Percentiles rank a stretch among this genome's conserved stretches.
Conservation (phyloP, 2,329 filamentous ascomycete genomes). For the Alternaria ventricosa region DNA sequence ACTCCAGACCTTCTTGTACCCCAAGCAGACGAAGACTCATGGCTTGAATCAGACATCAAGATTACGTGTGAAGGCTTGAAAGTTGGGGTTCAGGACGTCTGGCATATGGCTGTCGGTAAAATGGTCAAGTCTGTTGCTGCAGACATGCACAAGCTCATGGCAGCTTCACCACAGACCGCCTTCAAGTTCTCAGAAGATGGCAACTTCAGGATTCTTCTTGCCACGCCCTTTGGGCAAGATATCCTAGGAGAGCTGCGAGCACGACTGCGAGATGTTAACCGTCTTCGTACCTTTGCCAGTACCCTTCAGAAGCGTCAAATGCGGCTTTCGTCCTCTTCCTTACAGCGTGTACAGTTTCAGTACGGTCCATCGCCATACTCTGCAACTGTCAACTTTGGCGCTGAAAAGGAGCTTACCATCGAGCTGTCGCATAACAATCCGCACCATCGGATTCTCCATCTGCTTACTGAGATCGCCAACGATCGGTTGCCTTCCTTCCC, state of each 20-base stretch:
- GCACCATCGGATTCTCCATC: constrained; percentile 68
- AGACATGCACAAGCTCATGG: constrained; percentile 49
- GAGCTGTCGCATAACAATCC: constrained; percentile 69
- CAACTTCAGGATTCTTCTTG: constrained; percentile 68
- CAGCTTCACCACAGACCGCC: constrained; percentile 61
- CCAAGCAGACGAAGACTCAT: constrained; percentile 29
- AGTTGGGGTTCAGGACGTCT: constrained; percentile 37
- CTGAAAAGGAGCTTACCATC: constrained; percentile 59
- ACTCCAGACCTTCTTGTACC: constrained; percentile 35
- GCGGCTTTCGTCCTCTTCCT: constrained; percentile 66
- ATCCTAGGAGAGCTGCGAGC: constrained; percentile 65
- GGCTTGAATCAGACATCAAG: constrained; percentile 37
- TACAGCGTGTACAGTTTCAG: constrained; percentile 67
- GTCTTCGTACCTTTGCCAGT: constrained; percentile 72
- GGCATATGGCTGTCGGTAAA: constrained; percentile 50
- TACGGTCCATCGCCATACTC: constrained; percentile 63
- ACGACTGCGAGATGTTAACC: constrained; percentile 70
- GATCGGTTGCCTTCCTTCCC: constrained; percentile 63
- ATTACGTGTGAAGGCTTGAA: constrained; percentile 44
- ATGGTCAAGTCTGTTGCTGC: constrained; percentile 45
- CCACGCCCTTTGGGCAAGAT: constrained; percentile 64
- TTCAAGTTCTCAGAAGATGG: constrained; percentile 69
- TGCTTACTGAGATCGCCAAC: constrained; percentile 66
- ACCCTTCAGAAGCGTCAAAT: constrained; percentile 65
- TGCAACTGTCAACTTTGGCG: constrained; percentile 65